These are phyloP conservation scores for Diaporthe batatas DNA, from an alignment of 2,329 filamentous ascomycete species.

Conservation along the genomic window DNA sequence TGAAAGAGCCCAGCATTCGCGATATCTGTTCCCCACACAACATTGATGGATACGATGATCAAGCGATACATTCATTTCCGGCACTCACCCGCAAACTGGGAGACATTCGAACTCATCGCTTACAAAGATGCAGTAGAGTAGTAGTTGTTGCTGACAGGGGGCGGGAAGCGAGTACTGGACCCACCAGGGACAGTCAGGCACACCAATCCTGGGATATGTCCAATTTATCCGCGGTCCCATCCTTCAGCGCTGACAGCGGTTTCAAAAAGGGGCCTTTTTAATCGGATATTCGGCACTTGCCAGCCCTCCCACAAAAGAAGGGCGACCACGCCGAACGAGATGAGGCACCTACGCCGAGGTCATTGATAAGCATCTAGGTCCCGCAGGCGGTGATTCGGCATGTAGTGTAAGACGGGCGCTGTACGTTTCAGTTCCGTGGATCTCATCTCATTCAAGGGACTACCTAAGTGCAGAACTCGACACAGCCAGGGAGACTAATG, in stretches of 20 bases:
- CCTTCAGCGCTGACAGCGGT: conserved; percentile 2
- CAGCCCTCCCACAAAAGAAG: not conserved
- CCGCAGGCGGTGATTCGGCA: not conserved
- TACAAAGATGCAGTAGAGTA: no score
- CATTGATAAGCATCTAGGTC: not conserved
- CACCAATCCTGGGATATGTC: not conserved
- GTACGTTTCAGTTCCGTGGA: conserved; percentile 7
- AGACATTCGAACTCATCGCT: not conserved
- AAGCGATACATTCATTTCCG: not conserved
- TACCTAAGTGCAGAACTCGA: not conserved
- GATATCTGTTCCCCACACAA: not conserved
- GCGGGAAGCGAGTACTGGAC: not conserved
- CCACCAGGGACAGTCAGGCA: conserved; percentile 14
- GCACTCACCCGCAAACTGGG: not conserved
- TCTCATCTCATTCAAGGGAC: not conserved
- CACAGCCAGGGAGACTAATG: not conserved
- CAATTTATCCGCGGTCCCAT: not conserved
- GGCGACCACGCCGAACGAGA: not conserved
- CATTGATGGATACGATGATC: not conserved
- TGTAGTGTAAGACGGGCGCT: not conserved
- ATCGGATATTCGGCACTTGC: conserved; percentile 2
- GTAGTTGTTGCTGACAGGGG: not conserved
- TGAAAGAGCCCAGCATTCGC: not conserved
- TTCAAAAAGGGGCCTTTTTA: not conserved
- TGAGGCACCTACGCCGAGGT: not conserved